phyloP scores from a whole-genome alignment of 2,329 filamentous ascomycete genomes.

The Pestalotiopsis sp. region DNA sequence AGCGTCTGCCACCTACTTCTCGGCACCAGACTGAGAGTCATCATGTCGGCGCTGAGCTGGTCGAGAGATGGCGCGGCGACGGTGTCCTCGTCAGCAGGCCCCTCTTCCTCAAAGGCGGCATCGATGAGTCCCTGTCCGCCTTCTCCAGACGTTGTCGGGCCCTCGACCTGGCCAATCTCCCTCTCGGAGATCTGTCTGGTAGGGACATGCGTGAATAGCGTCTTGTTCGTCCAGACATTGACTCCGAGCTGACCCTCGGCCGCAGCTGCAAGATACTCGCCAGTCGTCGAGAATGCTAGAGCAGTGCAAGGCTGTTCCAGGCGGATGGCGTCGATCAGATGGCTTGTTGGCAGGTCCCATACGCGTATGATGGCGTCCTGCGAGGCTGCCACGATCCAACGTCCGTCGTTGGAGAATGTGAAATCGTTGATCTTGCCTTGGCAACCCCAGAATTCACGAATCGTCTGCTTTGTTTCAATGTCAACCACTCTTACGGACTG shows the following conservation, averaged over 20 bases:
- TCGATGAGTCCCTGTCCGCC: constrained; percentile 76
- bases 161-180: constrained; percentile 66
- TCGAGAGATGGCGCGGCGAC: constrained; percentile 64
- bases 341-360: constrained; percentile 95
- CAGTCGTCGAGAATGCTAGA: constrained; percentile 84
- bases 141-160: constrained; percentile 81
- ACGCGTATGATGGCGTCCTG: constrained; percentile 80
- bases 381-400: constrained; percentile 90
- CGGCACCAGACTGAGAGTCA: constrained; percentile 87
- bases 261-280: constrained; percentile 92
- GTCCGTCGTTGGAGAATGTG: constrained; percentile 88
- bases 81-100: constrained; percentile 54
- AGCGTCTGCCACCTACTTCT: constrained; percentile 93
- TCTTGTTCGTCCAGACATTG: constrained; percentile 95
- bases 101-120: constrained; percentile 67
- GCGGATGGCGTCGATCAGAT: constrained; percentile 90
- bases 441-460: constrained; percentile 90
- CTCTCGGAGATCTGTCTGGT: constrained; percentile 82
- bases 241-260: constrained; percentile 82
- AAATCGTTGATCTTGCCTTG: constrained; percentile 75
- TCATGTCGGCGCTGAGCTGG: constrained; percentile 80
- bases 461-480: constrained; percentile 84
- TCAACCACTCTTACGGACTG: constrained; percentile 87
- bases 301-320: constrained; percentile 79
- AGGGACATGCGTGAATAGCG: constrained; percentile 85